Base-by-base conservation (phyloP, 1,139 yeast genomes). In the Yamadazyma buinensis region DNA sequence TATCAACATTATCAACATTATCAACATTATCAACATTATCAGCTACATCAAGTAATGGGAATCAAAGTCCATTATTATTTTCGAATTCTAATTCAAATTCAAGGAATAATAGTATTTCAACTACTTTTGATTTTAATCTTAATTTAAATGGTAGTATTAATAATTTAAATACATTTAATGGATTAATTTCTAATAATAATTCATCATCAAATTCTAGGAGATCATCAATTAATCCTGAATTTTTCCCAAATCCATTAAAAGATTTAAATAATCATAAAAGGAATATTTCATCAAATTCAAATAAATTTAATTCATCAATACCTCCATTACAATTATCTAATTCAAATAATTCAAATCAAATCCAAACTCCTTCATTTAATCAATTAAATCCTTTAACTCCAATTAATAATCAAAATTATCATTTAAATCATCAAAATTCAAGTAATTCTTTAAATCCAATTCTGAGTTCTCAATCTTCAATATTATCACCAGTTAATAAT, bases 151-250 rank as follows among this genome's bases (percentile, higher is more conserved):
- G 64, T 15, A 50, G 70, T 38, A 59, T 61, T 41, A 63, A 64
- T 47, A 26, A 26, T 10, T 11, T 29, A 7, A 29, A 22, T 23
- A 62, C 68, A 11, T 56, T 64, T 20, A 52, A 60, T 9, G 41
- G 45, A 12, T 59, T 58, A 29, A 54, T 60, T 30, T 56, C 67
- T 9, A 50, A 52, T 22, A 54, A 53, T 34, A 49, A 48, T 32
- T 49, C 61, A 1, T 53, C 58, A 7, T 40, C 59, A 24, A 55
- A 57, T 34, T 57, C 63, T 24, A 54, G 71, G 43, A 54, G 69
- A 29, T 61, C 67, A 23, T 60, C 67, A 7, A 56, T 62, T 28
- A 67, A 69, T 7, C 68, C 69, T 1, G 72, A 66, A 35, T 58
- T 61, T 34, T 66, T 65, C 50, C 71, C 72, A 10, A 64, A 64